Evolutionary conservation across 2,329 filamentous ascomycete species (phyloP), one percentile per base, ranked within the genome.

Genomic region (Phyllachora maydis): DNA sequence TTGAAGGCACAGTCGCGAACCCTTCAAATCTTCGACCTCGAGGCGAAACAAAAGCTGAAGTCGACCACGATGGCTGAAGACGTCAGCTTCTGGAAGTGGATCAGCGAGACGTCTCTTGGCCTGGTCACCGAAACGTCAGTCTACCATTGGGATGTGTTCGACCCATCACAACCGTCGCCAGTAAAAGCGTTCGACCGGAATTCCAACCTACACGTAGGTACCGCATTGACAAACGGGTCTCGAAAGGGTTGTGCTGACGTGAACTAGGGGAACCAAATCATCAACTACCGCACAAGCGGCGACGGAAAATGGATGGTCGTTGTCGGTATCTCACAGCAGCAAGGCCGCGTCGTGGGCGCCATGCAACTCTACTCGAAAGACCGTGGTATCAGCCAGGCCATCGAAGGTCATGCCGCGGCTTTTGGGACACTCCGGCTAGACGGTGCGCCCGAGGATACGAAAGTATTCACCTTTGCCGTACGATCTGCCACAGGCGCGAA

Each of bases 61-160:
- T 92, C 85, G 19, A 74, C 83, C 29, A 81, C 76, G 25, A 93
- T 95, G 77, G 81, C 75, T 41, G 88, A 95, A 49, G 88, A 98
- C 51, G 81, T 98, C 25, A 75, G 88, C 31, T 98, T 91, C 62
- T 98, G 88, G 90, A 92, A 92, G 56, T 98, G 88, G 88, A 81
- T 90, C 52, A 92, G 72, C 52, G 79, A 92, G 39, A 75, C 65
- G 28, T 77, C 73, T 31, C 56, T 98, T 29, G 88, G 85, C 31
- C 59, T 98, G 40, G 78, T 98, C 33, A 95, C 85, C 33, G 82
- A 90, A 29, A 76, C 65, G 32, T 72, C 77, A 19, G 79, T 98
- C 32, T 95, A 82, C 50, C 88, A 98, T 56, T 98, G 88, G 88
- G 81, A 98, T 46, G 79, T 98, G 34, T 85, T 85, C 45, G 83